Percentiles rank a stretch among this genome's conserved stretches.
Conservation (phyloP, 108 stramenopile genomes). For the Pseudonitzschia delicatissima region DNA sequence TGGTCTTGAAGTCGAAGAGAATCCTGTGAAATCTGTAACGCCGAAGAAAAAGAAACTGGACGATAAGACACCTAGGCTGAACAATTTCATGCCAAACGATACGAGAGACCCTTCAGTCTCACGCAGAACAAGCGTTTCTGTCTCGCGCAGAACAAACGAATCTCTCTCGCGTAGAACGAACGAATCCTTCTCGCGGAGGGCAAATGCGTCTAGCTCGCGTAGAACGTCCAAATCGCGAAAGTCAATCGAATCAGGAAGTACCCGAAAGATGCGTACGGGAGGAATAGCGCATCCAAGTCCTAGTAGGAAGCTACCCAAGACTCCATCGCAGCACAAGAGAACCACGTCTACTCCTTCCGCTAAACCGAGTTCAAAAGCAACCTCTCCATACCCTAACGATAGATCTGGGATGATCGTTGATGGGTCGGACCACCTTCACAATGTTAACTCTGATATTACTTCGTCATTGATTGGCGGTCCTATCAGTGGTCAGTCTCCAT, state of each 20-base stretch:
- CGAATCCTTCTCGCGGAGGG: too few species aligned
- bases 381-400: conserved; percentile 21
- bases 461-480: conserved; percentile 27
- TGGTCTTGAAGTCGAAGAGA: conserved; percentile 27
- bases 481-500: neutral
- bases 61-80: neutral
- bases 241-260: neutral
- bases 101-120: neutral
- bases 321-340: neutral
- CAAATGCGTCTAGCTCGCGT: too few species aligned
- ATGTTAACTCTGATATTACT: conserved; percentile 37
- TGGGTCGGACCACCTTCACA: conserved; percentile 6
- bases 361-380: neutral
- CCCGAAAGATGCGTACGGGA: neutral
- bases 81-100: neutral
- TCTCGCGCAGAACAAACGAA: too few species aligned
- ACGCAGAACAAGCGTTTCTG: neutral
- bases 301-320: neutral
- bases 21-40: neutral
- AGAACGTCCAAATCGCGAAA: too few species aligned
- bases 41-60: neutral
- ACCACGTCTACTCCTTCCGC: neutral
- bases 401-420: conserved; percentile 30
- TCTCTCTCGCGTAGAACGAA: too few species aligned
- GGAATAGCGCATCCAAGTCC: neutral